Conservation (phyloP, 345 rosid genomes). For the Erucastrum elatum region DNA sequence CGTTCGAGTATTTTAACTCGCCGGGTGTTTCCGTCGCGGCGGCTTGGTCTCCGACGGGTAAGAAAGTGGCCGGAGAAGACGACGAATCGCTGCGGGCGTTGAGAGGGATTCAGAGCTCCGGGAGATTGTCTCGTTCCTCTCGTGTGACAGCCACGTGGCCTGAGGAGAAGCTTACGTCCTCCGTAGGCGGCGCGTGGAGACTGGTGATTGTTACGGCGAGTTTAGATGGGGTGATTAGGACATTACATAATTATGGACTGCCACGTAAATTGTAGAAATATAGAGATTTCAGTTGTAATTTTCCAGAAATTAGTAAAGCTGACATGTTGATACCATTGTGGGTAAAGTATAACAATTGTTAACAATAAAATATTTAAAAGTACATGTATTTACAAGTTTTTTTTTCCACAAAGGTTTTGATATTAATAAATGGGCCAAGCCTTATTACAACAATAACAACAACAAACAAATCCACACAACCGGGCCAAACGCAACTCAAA, state of each 20-base stretch:
- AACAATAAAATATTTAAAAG: too few relatives aligned
- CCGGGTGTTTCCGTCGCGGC: slow-evolving; percentile 63
- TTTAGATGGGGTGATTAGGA: slow-evolving; percentile 66
- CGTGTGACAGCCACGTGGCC: slow-evolving; percentile 87
- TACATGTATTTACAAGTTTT: too few relatives aligned
- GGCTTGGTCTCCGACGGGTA: slow-evolving; percentile 47
- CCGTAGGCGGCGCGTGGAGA: slow-evolving; percentile 56
- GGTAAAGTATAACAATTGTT: neutral
- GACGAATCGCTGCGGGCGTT: slow-evolving; percentile 14
- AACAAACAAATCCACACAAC: too few relatives aligned
- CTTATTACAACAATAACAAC: too few relatives aligned
- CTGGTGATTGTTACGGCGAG: slow-evolving; percentile 77
- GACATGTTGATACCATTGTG: neutral
- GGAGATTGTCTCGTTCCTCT: slow-evolving; percentile 56
- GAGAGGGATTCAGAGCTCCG: slow-evolving; percentile 52
- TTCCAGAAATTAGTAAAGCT: neutral
- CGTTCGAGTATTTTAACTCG: slow-evolving; percentile 72
- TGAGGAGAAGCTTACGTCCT: slow-evolving; percentile 69
- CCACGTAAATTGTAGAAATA: slow-evolving; percentile 27
- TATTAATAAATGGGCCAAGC: too few relatives aligned
- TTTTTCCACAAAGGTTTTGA: too few relatives aligned
- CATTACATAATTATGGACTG: slow-evolving; percentile 75
- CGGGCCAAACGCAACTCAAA: too few relatives aligned
- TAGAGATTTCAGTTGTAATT: neutral
- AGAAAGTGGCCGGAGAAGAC: neutral